phyloP scores from a whole-genome alignment of 2,329 filamentous ascomycete species.

The Ceratocystis albifundus region DNA sequence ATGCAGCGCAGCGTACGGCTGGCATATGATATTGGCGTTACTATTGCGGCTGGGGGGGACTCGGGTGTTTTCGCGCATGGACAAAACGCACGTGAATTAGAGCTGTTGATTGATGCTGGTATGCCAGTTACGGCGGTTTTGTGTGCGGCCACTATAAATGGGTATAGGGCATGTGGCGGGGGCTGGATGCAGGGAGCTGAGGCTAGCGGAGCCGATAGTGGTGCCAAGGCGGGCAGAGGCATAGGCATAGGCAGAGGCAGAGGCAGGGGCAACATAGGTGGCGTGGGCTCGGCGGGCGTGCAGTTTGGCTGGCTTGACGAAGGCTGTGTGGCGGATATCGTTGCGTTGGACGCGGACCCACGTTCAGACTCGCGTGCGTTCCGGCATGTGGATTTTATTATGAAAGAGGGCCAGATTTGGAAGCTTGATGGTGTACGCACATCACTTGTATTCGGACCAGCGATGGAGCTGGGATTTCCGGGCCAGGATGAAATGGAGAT shows the following conservation, averaged over 20 bases:
- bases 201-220: background rate
- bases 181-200: conserved; percentile 32
- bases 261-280: background rate
- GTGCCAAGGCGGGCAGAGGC: conserved; percentile 10
- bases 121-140: conserved; percentile 40
- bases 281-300: conserved; percentile 21
- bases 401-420: conserved; percentile 46
- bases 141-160: conserved; percentile 39
- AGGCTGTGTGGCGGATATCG: conserved; percentile 41
- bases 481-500: conserved; percentile 18
- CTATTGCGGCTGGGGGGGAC: conserved; percentile 42
- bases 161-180: conserved; percentile 45
- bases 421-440: conserved; percentile 30
- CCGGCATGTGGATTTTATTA: conserved; percentile 42
- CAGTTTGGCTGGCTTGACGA: conserved; percentile 41
- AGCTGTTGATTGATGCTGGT: conserved; percentile 42
- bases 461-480: background rate
- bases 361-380: conserved; percentile 33
- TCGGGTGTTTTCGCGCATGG: conserved; percentile 45
- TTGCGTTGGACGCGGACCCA: conserved; percentile 38
- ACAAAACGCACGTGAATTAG: conserved; percentile 41
- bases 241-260: background rate
- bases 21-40: conserved; percentile 38
- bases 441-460: conserved; percentile 19
- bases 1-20: conserved; percentile 34